Conservation (phyloP, 345 rosid genomes). For the Eucalyptus curtisii region DNA sequence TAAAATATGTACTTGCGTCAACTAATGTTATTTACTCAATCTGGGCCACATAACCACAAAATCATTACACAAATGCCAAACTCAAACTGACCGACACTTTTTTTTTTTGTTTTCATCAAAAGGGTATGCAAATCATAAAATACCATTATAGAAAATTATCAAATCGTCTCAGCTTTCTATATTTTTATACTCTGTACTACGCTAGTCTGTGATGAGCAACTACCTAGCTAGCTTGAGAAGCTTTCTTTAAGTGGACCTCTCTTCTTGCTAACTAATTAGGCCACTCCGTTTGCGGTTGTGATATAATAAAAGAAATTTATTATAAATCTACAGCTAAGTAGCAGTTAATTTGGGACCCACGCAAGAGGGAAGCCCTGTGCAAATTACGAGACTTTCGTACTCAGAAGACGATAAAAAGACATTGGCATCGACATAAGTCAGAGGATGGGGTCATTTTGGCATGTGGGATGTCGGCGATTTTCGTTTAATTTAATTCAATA, state of each 20-base stretch:
- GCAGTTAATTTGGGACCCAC: not conserved
- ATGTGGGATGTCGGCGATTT: not conserved
- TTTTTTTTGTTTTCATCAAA: not conserved
- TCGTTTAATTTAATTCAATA: not conserved
- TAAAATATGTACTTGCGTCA: not conserved
- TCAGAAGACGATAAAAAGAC: not conserved
- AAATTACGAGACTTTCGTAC: not conserved
- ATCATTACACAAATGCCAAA: not conserved
- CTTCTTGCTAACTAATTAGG: not conserved
- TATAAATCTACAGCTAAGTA: not conserved
- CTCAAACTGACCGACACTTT: not conserved
- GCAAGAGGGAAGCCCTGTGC: not conserved
- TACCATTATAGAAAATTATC: not conserved
- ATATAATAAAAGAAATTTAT: not conserved
- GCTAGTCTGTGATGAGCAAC: not conserved
- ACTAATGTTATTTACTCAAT: not conserved
- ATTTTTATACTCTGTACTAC: not conserved
- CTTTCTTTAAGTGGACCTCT: not conserved
- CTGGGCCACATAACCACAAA: not conserved
- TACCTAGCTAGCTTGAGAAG: not conserved
- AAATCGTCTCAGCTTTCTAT: not conserved
- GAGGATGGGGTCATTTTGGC: not conserved
- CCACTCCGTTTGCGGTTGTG: not conserved
- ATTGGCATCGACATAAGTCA: not conserved
- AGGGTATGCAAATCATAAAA: not conserved